Evolutionary conservation across 441 rosid genomes (phyloP).

Genomic region (Pelargonium cotyledonis): DNA sequence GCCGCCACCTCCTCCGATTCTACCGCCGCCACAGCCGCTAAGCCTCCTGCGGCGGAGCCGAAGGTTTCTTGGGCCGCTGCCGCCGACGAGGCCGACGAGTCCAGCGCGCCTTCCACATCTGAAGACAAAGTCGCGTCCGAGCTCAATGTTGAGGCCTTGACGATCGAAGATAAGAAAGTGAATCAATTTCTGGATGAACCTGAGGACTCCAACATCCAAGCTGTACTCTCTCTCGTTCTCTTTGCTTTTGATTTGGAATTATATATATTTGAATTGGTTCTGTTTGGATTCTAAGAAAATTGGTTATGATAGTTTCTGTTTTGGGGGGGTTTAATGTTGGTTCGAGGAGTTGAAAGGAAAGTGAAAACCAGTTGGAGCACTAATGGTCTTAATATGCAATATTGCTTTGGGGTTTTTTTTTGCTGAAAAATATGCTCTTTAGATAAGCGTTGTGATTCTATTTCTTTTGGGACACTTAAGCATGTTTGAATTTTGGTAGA

Average conservation of each 20-base stretch:
- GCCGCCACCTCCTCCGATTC: background rate
- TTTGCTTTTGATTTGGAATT: background rate
- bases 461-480: no score
- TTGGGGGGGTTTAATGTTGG: background rate
- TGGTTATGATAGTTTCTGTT: background rate
- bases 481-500: no score
- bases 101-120: conserved; percentile 27
- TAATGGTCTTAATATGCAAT: no score
- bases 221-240: conserved; percentile 32
- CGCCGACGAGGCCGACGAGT: conserved; percentile 24
- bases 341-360: background rate
- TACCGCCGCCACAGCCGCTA: background rate
- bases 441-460: no score
- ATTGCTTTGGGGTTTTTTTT: no score
- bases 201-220: conserved; percentile 67
- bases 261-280: background rate
- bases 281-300: background rate
- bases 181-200: conserved; percentile 77
- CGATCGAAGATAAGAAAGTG: conserved; percentile 46
- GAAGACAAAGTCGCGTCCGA: conserved; percentile 29
- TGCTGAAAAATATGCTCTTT: no score
- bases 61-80: background rate
- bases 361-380: background rate
- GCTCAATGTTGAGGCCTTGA: conserved; percentile 37
- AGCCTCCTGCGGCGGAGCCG: background rate